Percentiles rank a stretch among this genome's conserved stretches.
Conservation (phyloP, 2,329 filamentous ascomycete genomes). For the Rutstroemia sp. region DNA sequence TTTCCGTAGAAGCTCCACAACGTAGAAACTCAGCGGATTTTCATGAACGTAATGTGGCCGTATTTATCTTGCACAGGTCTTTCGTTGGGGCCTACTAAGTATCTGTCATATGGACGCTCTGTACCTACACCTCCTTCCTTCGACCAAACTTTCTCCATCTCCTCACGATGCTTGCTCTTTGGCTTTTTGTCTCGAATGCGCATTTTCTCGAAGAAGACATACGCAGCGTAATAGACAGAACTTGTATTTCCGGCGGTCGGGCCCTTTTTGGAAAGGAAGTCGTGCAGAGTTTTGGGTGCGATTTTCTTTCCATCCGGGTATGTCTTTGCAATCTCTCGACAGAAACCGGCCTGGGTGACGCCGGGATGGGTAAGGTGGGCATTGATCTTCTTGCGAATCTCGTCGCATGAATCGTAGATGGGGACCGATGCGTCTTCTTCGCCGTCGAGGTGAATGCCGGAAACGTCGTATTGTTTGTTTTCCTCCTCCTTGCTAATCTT, state of each 20-base stretch:
- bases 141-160: constrained; percentile 38
- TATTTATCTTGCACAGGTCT: constrained; percentile 12
- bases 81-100: not conserved
- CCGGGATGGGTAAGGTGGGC: constrained; percentile 39
- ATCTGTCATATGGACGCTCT: not conserved
- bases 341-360: constrained; percentile 45
- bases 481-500: constrained; percentile 29
- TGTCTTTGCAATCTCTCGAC: constrained; percentile 39
- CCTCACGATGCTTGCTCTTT: constrained; percentile 42
- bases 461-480: constrained; percentile 32
- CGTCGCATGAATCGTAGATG: constrained; percentile 51
- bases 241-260: constrained; percentile 40
- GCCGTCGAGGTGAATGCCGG: constrained; percentile 36
- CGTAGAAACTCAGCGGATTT: not conserved
- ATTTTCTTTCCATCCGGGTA: constrained; percentile 34
- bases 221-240: constrained; percentile 44
- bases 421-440: constrained; percentile 40
- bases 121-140: constrained; percentile 1
- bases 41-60: not conserved
- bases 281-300: constrained; percentile 37
- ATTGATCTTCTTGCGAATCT: constrained; percentile 49
- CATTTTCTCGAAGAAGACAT: constrained; percentile 54
- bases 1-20: not conserved
- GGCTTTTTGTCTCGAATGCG: constrained; percentile 42
- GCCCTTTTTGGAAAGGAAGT: constrained; percentile 45